A percentile compares a stretch with the other conserved stretches of the same genome.
Evolutionary conservation across 164 flowering plant genomes (phyloP).

Genomic region (Magnolia sinica): DNA sequence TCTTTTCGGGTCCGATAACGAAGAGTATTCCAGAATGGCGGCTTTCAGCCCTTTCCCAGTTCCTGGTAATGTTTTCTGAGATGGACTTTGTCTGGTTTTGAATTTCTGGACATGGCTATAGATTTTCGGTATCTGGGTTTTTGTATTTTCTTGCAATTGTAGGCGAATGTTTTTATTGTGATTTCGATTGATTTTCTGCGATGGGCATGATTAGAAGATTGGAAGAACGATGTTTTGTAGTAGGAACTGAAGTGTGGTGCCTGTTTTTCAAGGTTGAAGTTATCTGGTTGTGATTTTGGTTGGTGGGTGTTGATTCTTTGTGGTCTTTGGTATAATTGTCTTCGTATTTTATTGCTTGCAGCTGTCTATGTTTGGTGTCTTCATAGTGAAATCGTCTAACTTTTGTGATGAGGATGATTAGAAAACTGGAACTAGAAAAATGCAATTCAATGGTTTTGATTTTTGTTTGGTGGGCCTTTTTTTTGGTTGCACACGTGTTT

Average conservation of each 20-base stretch:
- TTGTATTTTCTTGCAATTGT: not conserved
- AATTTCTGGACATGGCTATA: not conserved
- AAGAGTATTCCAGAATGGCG: constrained; percentile 59
- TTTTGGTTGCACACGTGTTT: not conserved
- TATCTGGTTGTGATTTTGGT: not conserved
- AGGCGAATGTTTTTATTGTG: not conserved
- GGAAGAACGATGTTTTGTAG: not conserved
- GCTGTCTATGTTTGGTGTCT: not conserved
- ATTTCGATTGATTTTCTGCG: not conserved
- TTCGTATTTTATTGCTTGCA: not conserved
- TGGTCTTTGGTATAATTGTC: not conserved
- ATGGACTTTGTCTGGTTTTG: not conserved
- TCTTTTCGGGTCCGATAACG: constrained; percentile 89
- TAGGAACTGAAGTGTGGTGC: not conserved
- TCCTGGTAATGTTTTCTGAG: constrained; percentile 50
- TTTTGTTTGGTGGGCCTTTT: not conserved
- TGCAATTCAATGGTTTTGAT: not conserved
- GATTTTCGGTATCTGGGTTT: not conserved
- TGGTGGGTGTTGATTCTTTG: not conserved
- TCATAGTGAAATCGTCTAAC: not conserved
- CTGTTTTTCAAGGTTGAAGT: not conserved
- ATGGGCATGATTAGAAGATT: not conserved
- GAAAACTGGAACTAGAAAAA: not conserved
- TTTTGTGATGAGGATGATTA: not conserved
- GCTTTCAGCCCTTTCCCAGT: constrained; percentile 57